A percentile compares a stretch with the other conserved stretches of the same genome.
Evolutionary conservation across 192 early-diverging fungal species (phyloP).

Genomic region (Podila verticillata): DNA sequence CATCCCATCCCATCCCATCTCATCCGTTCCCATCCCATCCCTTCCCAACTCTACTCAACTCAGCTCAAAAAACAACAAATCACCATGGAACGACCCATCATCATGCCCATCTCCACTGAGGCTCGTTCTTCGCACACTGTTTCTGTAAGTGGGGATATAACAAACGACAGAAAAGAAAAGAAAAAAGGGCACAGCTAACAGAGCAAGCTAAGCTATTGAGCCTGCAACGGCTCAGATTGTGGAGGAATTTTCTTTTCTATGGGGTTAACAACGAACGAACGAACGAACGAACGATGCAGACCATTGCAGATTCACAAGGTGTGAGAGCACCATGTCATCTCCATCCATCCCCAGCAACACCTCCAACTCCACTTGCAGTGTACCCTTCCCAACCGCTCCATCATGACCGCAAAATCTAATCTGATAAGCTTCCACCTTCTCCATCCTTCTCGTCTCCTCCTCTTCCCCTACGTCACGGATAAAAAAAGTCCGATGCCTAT

Average conservation of each 20-base stretch:
- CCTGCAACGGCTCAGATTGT: too few species aligned
- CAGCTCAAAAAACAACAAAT: too few species aligned
- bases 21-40: too few species aligned
- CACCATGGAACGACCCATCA: background rate
- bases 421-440: background rate
- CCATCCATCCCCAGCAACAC: background rate
- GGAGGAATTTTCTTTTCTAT: too few species aligned
- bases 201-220: too few species aligned
- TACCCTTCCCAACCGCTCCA: background rate
- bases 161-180: too few species aligned
- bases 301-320: background rate
- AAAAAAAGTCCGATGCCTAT: background rate
- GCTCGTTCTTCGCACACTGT: background rate
- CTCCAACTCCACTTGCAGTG: too few species aligned
- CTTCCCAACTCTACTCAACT: too few species aligned
- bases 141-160: background rate
- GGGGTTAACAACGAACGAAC: too few species aligned
- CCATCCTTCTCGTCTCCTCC: background rate
- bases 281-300: background rate
- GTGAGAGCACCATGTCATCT: too few species aligned
- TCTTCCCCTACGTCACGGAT: background rate
- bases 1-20: too few species aligned
- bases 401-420: background rate
- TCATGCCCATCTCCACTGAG: slow-evolving; percentile 2
- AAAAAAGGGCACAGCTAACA: too few species aligned